Evolutionary conservation across 768 basidiomycete genomes (phyloP).

Genomic region (Amyloporia xantha): DNA sequence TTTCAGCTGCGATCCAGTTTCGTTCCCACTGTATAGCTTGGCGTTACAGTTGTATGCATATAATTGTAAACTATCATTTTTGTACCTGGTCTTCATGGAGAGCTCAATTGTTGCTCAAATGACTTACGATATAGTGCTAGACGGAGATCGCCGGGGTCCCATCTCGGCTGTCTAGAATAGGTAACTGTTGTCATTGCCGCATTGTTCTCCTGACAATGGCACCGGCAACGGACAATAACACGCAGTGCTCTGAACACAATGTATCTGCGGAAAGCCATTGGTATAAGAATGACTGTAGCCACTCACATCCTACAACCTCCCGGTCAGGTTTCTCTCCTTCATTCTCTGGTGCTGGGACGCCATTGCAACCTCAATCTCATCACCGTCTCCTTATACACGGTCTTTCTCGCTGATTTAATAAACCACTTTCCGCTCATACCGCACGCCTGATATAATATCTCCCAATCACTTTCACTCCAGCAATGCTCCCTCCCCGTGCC

Average conservation of each 20-base stretch:
- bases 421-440: background rate
- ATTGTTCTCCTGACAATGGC: background rate
- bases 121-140: no score
- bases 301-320: constrained; percentile 4
- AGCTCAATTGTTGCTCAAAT: no score
- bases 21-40: no score
- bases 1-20: no score
- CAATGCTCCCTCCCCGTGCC: constrained; percentile 39
- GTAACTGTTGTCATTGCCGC: background rate
- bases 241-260: background rate
- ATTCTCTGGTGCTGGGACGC: constrained; percentile 25
- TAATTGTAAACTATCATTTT: no score
- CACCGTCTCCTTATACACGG: no score
- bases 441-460: no score
- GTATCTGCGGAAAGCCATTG: background rate
- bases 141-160: no score
- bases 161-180: background rate
- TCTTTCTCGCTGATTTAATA: no score
- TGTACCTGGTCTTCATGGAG: no score
- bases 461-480: constrained; percentile 1
- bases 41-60: no score
- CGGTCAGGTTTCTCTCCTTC: constrained; percentile 11
- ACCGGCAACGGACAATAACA: background rate
- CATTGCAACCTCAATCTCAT: no score
- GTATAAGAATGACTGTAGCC: background rate